Percentiles rank a stretch among this genome's conserved stretches.
These are phyloP conservation scores for Plantago elongata DNA, from an alignment of 257 asterid genomes.

Conservation along the genomic window DNA sequence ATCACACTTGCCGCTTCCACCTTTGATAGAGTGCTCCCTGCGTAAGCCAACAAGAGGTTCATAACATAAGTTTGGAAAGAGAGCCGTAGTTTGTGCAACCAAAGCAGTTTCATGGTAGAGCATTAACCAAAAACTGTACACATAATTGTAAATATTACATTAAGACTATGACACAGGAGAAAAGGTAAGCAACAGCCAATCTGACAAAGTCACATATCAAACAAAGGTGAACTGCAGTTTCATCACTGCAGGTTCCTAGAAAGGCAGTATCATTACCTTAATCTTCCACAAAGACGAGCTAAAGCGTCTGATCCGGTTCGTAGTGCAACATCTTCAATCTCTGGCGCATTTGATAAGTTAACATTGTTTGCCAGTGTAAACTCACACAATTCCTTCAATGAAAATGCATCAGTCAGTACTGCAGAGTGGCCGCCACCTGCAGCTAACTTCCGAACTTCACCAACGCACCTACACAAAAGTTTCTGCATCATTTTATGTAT, in stretches of 20 bases:
- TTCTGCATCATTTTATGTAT: slow-evolving; percentile 5
- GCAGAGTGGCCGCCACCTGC: slow-evolving; percentile 99
- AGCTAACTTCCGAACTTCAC: slow-evolving; percentile 81
- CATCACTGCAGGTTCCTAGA: neutral
- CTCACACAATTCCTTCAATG: slow-evolving; percentile 89
- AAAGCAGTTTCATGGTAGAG: no score
- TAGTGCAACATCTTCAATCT: slow-evolving; percentile 71
- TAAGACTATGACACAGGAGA: neutral
- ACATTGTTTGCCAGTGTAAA: slow-evolving; percentile 66
- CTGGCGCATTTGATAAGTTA: slow-evolving; percentile 61
- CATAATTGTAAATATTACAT: neutral
- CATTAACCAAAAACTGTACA: neutral
- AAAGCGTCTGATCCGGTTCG: slow-evolving; percentile 85
- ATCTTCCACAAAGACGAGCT: slow-evolving; percentile 76
- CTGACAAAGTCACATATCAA: neutral
- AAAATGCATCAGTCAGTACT: slow-evolving; percentile 86
- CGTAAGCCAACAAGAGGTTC: slow-evolving; percentile 18
- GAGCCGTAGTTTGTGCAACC: no score
- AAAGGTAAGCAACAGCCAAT: neutral
- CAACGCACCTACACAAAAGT: slow-evolving; percentile 62
- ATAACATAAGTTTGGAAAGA: neutral
- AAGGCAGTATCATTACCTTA: slow-evolving; percentile 44
- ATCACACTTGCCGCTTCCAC: no score
- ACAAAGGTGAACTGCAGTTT: neutral
- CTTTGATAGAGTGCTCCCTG: slow-evolving; percentile 63